Percentiles rank a stretch among this genome's conserved stretches.
These are phyloP conservation scores for Hsuehochloa calcarea DNA, from an alignment of 176 grass and related monocot genomes.

Conservation along the genomic window DNA sequence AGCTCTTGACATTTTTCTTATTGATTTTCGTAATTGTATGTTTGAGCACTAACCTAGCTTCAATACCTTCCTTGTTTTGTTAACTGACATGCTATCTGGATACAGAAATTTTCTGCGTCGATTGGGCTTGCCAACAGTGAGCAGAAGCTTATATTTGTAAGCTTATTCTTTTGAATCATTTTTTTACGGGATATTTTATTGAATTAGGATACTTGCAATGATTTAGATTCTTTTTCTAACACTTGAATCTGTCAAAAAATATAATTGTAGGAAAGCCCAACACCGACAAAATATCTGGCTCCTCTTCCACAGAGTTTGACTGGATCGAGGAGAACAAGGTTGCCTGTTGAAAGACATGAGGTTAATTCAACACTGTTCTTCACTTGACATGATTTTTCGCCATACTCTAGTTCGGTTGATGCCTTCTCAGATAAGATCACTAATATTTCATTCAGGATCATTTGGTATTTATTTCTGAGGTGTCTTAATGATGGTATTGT, in stretches of 20 bases:
- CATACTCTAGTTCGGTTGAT: slow-evolving; percentile 9
- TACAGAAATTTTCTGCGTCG: slow-evolving; percentile 71
- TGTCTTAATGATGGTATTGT: slow-evolving; percentile 32
- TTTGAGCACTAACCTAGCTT: background rate
- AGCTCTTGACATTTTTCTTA: background rate
- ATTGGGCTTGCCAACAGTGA: slow-evolving; percentile 48
- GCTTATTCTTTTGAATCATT: slow-evolving; percentile 17
- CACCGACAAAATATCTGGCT: slow-evolving; percentile 63
- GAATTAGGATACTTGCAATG: slow-evolving; percentile 1
- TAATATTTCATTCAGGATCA: slow-evolving; percentile 10
- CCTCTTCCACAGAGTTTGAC: slow-evolving; percentile 54
- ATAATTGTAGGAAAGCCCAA: slow-evolving; percentile 69
- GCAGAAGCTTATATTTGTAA: slow-evolving; percentile 71
- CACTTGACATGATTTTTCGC: background rate
- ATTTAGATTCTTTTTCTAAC: slow-evolving; percentile 27
- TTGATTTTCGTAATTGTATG: background rate
- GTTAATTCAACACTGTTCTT: slow-evolving; percentile 41
- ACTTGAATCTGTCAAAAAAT: background rate
- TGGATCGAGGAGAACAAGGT: slow-evolving; percentile 55
- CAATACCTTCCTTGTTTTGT: slow-evolving; percentile 16
- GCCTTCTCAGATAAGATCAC: background rate
- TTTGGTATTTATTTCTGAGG: background rate
- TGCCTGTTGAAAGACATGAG: slow-evolving; percentile 75
- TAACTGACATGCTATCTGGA: slow-evolving; percentile 28
- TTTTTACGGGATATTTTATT: background rate